Percentiles rank a stretch among this genome's conserved stretches.
These are phyloP conservation scores for Catunica adiposa DNA, from an alignment of 2,329 filamentous ascomycete genomes.

Conservation along the genomic window DNA sequence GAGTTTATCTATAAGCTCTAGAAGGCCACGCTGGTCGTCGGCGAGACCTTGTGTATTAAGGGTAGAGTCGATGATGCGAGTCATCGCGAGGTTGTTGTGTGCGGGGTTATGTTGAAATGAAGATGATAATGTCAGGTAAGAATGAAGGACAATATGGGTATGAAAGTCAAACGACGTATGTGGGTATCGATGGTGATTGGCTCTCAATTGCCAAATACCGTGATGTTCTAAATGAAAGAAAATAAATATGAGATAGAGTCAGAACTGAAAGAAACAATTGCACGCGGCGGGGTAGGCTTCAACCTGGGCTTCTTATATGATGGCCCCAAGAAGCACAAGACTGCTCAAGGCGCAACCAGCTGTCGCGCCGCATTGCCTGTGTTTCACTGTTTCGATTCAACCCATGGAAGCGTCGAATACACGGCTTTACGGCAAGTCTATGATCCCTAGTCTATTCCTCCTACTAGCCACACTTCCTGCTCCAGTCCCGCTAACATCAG, in stretches of 20 bases:
- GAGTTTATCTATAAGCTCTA: conserved; percentile 42
- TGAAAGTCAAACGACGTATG: background rate
- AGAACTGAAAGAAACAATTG: conserved; percentile 1
- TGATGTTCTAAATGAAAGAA: background rate
- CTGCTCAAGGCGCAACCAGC: background rate
- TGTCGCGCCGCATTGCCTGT: conserved; percentile 1
- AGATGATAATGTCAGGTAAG: background rate
- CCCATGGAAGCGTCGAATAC: background rate
- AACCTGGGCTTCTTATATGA: background rate
- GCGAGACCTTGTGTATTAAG: conserved; percentile 33
- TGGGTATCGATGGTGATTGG: too few relatives aligned
- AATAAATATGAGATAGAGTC: background rate
- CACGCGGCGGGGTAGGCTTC: background rate
- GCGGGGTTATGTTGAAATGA: background rate
- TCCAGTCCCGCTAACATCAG: background rate
- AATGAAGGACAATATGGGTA: background rate
- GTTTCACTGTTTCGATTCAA: conserved; percentile 1
- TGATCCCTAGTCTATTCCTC: background rate
- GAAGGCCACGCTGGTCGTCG: conserved; percentile 37
- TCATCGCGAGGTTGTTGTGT: conserved; percentile 5
- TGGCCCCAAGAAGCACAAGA: background rate
- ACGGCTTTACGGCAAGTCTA: background rate
- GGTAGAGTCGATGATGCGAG: conserved; percentile 27
- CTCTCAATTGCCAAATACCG: background rate
- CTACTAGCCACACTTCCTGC: background rate